Conservation (phyloP, 306 rosid species). For the Malus fusca region DNA sequence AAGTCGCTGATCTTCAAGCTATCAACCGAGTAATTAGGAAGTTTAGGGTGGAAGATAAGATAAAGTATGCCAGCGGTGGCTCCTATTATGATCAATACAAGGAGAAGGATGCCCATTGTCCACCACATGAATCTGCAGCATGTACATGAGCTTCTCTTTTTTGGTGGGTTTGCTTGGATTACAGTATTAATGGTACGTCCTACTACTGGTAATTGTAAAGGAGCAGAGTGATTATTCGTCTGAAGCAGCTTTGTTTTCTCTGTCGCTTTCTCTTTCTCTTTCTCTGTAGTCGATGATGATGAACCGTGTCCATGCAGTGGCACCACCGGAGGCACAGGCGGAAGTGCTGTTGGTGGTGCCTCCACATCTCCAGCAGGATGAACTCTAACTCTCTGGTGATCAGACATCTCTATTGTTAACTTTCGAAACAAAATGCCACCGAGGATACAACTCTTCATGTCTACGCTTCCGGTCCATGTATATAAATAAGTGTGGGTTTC, state of each 20-base stretch:
- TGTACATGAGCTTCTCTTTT: conserved; percentile 21
- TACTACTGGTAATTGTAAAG: not conserved
- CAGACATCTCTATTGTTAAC: conserved; percentile 34
- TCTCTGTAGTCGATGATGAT: not conserved
- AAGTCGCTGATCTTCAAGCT: conserved; percentile 51
- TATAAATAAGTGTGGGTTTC: not conserved
- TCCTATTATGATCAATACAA: conserved; percentile 46
- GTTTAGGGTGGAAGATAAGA: conserved; percentile 71
- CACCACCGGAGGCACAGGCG: conserved; percentile 15
- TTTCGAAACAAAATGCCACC: not conserved
- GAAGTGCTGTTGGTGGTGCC: conserved; percentile 25
- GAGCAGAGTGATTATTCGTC: conserved; percentile 11
- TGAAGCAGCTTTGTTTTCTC: not conserved
- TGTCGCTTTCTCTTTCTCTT: conserved; percentile 22
- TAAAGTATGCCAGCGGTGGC: conserved; percentile 50
- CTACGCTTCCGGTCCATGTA: too few relatives aligned
- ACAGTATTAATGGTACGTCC: conserved; percentile 9
- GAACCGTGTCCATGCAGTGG: not conserved
- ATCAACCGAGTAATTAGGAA: conserved; percentile 67
- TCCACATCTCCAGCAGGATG: conserved; percentile 48
- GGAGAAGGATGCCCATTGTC: conserved; percentile 38
- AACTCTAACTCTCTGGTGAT: conserved; percentile 59
- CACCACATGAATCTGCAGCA: conserved; percentile 69
- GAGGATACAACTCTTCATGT: too few relatives aligned
- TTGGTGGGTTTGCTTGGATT: conserved; percentile 19